These are phyloP conservation scores for Populus hybrid DNA, from an alignment of 441 rosid species.

Conservation along the genomic window DNA sequence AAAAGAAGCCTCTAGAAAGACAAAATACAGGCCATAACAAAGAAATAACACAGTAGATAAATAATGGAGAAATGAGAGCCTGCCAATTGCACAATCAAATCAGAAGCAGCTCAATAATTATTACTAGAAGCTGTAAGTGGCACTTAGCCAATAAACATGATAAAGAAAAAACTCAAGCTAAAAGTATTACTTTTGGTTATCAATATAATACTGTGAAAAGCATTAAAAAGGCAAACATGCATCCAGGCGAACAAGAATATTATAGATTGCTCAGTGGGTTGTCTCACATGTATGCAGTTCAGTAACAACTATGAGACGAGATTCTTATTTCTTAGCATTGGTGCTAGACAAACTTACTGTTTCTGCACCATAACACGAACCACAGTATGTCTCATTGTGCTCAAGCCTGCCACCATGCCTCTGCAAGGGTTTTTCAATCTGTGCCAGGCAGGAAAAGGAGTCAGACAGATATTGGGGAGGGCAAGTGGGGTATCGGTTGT, in stretches of 20 bases:
- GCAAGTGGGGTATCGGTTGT: background rate
- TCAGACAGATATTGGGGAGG: background rate
- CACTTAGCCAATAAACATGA: background rate
- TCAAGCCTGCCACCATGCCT: conserved; percentile 95
- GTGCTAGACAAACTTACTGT: conserved; percentile 39
- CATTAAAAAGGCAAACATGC: too few species aligned
- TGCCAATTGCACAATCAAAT: background rate
- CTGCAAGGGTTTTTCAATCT: conserved; percentile 92
- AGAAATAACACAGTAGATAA: background rate
- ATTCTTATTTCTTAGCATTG: background rate
- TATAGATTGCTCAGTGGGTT: background rate
- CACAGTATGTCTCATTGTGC: conserved; percentile 93
- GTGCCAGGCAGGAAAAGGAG: conserved; percentile 26
- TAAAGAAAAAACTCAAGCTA: too few species aligned
- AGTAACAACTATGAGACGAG: background rate
- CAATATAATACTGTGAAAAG: too few species aligned
- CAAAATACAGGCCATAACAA: background rate
- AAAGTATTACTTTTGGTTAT: too few species aligned
- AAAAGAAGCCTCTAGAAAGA: background rate
- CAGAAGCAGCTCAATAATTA: background rate
- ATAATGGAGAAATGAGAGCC: background rate
- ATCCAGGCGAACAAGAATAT: background rate
- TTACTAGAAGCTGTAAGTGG: background rate
- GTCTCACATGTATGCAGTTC: background rate
- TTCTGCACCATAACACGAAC: conserved; percentile 94